phyloP scores from a whole-genome alignment of 106 monocot species.

The Apostasia shenzhenica region DNA sequence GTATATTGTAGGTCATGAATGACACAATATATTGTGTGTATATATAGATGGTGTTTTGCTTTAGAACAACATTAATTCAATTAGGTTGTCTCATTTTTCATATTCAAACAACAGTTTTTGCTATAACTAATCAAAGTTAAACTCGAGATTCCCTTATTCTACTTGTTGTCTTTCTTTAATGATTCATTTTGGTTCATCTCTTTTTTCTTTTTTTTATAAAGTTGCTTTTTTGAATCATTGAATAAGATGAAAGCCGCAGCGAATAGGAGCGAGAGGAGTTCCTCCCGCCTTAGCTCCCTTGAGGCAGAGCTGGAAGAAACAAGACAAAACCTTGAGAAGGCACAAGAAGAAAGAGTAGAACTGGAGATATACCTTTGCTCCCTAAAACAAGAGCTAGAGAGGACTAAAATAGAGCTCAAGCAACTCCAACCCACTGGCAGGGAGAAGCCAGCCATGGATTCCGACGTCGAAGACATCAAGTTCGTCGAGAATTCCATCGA shows the following conservation, averaged over 20 bases:
- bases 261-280: neutral
- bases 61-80: too few species aligned
- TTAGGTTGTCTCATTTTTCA: too few species aligned
- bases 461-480: slow-evolving; percentile 30
- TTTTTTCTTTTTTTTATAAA: neutral
- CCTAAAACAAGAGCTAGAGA: slow-evolving; percentile 49
- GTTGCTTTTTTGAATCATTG: neutral
- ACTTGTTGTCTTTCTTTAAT: too few species aligned
- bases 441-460: slow-evolving; percentile 15
- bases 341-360: slow-evolving; percentile 32
- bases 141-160: too few species aligned
- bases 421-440: slow-evolving; percentile 19
- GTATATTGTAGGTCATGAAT: too few species aligned
- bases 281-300: slow-evolving; percentile 3
- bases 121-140: too few species aligned
- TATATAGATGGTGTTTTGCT: too few species aligned
- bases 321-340: slow-evolving; percentile 49
- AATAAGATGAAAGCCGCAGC: slow-evolving; percentile 16
- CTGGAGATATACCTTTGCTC: slow-evolving; percentile 38
- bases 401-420: slow-evolving; percentile 49
- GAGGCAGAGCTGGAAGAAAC: slow-evolving; percentile 46
- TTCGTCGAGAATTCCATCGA: slow-evolving; percentile 25
- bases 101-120: too few species aligned
- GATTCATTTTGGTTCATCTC: neutral
- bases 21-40: too few species aligned